Conservation (phyloP, 2,329 filamentous ascomycete species). For the Dactylellina leptospora region DNA sequence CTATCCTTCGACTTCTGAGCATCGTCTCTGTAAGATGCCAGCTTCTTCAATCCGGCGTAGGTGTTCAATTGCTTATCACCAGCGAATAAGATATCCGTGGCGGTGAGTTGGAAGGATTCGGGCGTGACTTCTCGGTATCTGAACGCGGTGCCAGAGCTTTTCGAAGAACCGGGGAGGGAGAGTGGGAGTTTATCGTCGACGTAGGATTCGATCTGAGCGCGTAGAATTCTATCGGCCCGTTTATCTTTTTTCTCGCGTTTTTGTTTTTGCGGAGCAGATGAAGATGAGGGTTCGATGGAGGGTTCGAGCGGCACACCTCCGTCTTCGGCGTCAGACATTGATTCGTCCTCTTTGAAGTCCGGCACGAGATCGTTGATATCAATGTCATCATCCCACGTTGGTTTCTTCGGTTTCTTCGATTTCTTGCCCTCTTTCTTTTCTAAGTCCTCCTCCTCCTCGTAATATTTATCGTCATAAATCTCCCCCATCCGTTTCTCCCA, state of each 20-base stretch:
- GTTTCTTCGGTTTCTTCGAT: slow-evolving; percentile 77
- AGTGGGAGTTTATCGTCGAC: slow-evolving; percentile 45
- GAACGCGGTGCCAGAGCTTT: slow-evolving; percentile 69
- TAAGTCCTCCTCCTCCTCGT: slow-evolving; percentile 71
- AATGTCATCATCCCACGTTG: slow-evolving; percentile 95
- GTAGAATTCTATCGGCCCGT: slow-evolving; percentile 54
- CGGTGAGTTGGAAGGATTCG: slow-evolving; percentile 85
- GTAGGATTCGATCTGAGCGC: slow-evolving; percentile 46
- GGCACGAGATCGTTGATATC: slow-evolving; percentile 92
- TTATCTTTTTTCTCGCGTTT: slow-evolving; percentile 68
- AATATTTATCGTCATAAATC: slow-evolving; percentile 90
- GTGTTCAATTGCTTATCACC: slow-evolving; percentile 86
- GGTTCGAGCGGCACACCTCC: slow-evolving; percentile 60
- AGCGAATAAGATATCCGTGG: slow-evolving; percentile 89
- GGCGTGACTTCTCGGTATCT: slow-evolving; percentile 95
- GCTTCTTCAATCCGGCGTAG: slow-evolving; percentile 92
- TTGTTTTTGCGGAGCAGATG: slow-evolving; percentile 11
- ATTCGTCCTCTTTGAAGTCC: slow-evolving; percentile 76
- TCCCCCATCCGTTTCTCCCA: slow-evolving; percentile 93
- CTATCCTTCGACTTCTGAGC: slow-evolving; percentile 90
- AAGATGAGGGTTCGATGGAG: slow-evolving; percentile 52
- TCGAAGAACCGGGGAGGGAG: slow-evolving; percentile 44
- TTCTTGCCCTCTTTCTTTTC: slow-evolving; percentile 63
- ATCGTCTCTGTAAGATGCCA: slow-evolving; percentile 84
- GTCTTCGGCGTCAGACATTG: slow-evolving; percentile 60